Percentiles rank a stretch among this genome's conserved stretches.
phyloP scores from a whole-genome alignment of 495 filamentous ascomycete genomes.

The Hyaloscypha bicolor region DNA sequence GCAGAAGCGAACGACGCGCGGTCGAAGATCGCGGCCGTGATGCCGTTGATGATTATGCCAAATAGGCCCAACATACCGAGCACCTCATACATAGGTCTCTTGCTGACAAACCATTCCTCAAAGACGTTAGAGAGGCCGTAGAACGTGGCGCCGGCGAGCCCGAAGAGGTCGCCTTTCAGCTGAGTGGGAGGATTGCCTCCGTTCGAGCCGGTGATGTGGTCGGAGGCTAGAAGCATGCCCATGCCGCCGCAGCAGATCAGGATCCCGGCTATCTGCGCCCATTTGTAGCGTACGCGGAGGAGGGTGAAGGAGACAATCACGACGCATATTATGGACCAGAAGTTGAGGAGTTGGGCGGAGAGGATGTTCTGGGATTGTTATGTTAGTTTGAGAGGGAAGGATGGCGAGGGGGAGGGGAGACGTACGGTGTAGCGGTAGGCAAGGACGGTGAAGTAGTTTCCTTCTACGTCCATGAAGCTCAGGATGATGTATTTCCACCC shows the following conservation, averaged over 20 bases:
- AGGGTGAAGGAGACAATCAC: conserved; percentile 81
- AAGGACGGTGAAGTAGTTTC: conserved; percentile 96
- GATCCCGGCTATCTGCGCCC: conserved; percentile 82
- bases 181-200: conserved; percentile 64
- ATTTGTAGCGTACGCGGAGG: conserved; percentile 85
- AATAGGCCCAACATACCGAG: conserved; percentile 88
- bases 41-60: conserved; percentile 88
- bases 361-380: conserved; percentile 22
- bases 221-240: conserved; percentile 83
- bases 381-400: background rate
- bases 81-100: conserved; percentile 88
- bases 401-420: conserved; percentile 24
- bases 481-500: conserved; percentile 96
- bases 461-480: conserved; percentile 89
- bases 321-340: conserved; percentile 97
- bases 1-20: conserved; percentile 67
- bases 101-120: conserved; percentile 91
- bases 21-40: conserved; percentile 89
- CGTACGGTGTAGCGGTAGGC: conserved; percentile 90
- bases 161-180: conserved; percentile 92
- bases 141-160: conserved; percentile 81
- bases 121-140: conserved; percentile 90
- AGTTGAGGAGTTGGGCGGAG: conserved; percentile 94
- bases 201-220: conserved; percentile 77
- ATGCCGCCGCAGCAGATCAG: conserved; percentile 90